Conservation (phyloP, 2,329 filamentous ascomycete genomes). For the Fusarium nematophilum region DNA sequence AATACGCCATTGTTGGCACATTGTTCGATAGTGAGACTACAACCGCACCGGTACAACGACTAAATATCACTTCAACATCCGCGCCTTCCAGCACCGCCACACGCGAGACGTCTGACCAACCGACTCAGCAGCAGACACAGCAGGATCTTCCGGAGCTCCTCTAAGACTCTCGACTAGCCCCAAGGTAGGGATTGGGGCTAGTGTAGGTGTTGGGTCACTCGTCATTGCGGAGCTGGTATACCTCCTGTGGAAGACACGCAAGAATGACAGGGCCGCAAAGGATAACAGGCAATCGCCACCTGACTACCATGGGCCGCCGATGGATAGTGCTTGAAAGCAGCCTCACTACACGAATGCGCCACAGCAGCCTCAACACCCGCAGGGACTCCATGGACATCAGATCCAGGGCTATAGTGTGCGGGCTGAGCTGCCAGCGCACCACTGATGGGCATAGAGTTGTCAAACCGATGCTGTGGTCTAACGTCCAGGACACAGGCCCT, state of each 20-base stretch:
- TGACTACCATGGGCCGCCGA: not conserved
- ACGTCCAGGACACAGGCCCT: no score
- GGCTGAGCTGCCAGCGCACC: constrained; percentile 26
- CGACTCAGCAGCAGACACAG: not conserved
- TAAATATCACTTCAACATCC: constrained; percentile 10
- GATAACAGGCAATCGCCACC: constrained; percentile 2
- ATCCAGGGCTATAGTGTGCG: constrained; percentile 11
- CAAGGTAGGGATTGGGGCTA: constrained; percentile 28
- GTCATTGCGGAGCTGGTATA: constrained; percentile 8
- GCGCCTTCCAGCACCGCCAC: not conserved
- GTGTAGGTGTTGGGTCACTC: constrained; percentile 7
- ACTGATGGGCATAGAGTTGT: constrained; percentile 5
- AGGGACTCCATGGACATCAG: constrained; percentile 23
- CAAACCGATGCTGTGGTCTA: no score
- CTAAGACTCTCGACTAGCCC: constrained; percentile 3
- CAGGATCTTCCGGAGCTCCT: not conserved
- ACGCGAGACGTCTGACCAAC: not conserved
- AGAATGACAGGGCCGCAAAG: constrained; percentile 4
- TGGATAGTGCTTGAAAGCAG: constrained; percentile 14
- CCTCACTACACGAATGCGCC: not conserved
- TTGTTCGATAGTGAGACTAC: constrained; percentile 12
- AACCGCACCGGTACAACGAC: not conserved
- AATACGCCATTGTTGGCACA: constrained; percentile 32
- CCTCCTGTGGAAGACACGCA: constrained; percentile 30
- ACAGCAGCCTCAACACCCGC: constrained; percentile 3